Conservation (phyloP, 306 rosid species). For the Rosa rugosa region DNA sequence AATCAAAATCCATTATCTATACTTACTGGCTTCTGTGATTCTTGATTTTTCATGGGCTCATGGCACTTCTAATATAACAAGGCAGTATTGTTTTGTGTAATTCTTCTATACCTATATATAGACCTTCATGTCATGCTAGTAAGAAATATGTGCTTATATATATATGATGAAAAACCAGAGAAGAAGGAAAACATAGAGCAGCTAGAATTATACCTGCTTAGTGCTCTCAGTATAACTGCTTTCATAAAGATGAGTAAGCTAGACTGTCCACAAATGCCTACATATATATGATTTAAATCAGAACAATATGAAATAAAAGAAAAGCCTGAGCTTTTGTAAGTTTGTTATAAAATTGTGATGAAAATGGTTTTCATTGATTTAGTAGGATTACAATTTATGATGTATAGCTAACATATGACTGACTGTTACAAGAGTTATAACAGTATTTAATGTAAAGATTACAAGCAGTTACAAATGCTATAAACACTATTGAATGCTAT, state of each 20-base stretch:
- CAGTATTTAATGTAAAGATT: too few relatives aligned
- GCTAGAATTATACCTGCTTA: neutral
- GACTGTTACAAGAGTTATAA: too few relatives aligned
- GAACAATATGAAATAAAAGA: neutral
- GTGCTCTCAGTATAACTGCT: too few relatives aligned
- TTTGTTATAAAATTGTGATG: too few relatives aligned
- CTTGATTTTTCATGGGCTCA: too few relatives aligned
- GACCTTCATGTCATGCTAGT: neutral
- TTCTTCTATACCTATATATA: neutral
- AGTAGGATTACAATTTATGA: too few relatives aligned
- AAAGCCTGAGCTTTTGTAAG: neutral
- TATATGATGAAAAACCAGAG: neutral
- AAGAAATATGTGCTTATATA: neutral
- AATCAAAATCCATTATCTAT: neutral
- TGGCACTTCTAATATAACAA: neutral
- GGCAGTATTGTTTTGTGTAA: neutral
- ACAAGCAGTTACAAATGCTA: too few relatives aligned
- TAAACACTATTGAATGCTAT: too few relatives aligned
- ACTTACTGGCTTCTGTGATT: too few relatives aligned
- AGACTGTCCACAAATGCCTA: neutral
- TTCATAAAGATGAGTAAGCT: neutral
- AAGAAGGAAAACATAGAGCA: neutral
- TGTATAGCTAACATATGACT: too few relatives aligned
- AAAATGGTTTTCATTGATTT: too few relatives aligned
- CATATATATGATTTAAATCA: neutral